phyloP scores from a whole-genome alignment of 176 grass and related monocot genomes.

The Bolboschoenus planiculmis region DNA sequence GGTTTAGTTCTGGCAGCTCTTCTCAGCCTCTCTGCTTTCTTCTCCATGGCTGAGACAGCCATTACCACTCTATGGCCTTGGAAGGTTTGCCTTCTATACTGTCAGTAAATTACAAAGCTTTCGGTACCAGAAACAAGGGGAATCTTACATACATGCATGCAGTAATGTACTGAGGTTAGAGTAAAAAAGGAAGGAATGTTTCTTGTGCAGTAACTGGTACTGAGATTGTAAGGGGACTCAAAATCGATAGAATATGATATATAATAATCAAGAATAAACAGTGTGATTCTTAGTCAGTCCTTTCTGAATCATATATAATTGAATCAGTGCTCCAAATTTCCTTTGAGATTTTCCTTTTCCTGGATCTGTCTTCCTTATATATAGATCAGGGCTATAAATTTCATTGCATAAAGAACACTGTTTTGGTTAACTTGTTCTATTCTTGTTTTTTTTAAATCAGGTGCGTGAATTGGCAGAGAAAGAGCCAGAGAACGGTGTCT shows the following conservation, averaged over 20 bases:
- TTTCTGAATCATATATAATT: background rate
- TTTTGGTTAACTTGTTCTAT: conserved; percentile 14
- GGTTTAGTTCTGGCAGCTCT: conserved; percentile 54
- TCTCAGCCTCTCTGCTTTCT: conserved; percentile 88
- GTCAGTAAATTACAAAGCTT: background rate
- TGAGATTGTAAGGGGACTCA: background rate
- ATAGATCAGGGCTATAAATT: background rate
- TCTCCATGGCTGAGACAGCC: conserved; percentile 95
- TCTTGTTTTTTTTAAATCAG: conserved; percentile 26
- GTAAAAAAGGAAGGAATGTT: no score
- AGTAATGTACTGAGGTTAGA: background rate
- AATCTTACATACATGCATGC: background rate
- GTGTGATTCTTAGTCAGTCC: background rate
- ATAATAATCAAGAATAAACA: background rate
- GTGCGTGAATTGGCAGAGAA: conserved; percentile 90
- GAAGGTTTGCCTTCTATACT: conserved; percentile 50
- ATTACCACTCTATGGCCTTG: conserved; percentile 98
- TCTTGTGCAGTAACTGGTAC: no score
- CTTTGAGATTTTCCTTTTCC: background rate
- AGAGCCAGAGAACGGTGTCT: conserved; percentile 92
- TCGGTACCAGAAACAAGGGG: background rate
- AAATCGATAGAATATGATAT: background rate
- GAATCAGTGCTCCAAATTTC: background rate
- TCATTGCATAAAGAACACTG: background rate
- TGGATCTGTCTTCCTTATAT: background rate